Evolutionary conservation across 2,329 filamentous ascomycete species (phyloP), one percentile per base, ranked within the genome.

Genomic region (Colletotrichum lindemuthianum): DNA sequence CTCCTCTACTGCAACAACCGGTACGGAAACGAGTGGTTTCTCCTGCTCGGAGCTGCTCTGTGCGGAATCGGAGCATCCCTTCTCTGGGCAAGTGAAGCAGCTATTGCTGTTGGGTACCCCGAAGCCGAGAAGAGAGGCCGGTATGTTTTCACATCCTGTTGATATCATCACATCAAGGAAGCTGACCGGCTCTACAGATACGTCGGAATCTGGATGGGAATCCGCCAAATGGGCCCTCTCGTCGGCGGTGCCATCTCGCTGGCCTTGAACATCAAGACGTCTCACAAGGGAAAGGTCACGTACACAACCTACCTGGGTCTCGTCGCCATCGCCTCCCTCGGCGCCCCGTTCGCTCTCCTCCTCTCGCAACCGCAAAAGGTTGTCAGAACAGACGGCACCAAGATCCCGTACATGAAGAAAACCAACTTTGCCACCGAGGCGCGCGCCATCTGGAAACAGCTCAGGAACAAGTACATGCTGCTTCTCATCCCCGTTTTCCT

Each of bases 61-160:
- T 82, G 79, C 57, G 79, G 79, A 12, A 59, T 78, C 8, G 77
- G 77, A 0, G 78, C 77, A 0, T 73, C 72, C 0, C 70, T 76
- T 0, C 69, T 78, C 9, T 79, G 77, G 77, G 73, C 75, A 0
- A 70, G 75, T 0, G 76, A 79, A 39, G 77, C 74, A 0, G 76
- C 75, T 2, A 77, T 78, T 10, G 76, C 73, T 0, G 82, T 92
- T 8, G 81, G 84, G 0, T 92, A 92, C 66, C 88, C 89, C 0
- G 89, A 91, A 66, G 87, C 88, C 0, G 84, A 83, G 59, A 89
- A 89, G 36, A 81, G 85, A 68, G 88, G 86, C 0, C 61, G 61
- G 61, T 65, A 16, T 15, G 61, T 61, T 16, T 48, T 2, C 3
- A n/a, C 2, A 11, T 4, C 5, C 6, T 2, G 13, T 3, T 16